Conservation (phyloP, 2,329 filamentous ascomycete species). For the Epichloe hybrida region DNA sequence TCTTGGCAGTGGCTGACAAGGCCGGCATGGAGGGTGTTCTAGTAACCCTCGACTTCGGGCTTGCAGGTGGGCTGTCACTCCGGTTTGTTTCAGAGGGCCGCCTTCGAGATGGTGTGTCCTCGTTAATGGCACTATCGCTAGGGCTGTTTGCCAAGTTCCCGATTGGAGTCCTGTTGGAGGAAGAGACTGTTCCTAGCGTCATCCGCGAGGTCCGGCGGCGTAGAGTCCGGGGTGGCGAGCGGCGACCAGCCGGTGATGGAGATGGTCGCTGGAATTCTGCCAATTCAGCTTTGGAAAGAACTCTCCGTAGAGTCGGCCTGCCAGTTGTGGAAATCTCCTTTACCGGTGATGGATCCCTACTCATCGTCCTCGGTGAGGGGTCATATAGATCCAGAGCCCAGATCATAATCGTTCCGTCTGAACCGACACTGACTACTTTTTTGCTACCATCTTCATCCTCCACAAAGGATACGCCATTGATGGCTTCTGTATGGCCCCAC, state of each 20-base stretch:
- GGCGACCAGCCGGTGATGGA: constrained; percentile 28
- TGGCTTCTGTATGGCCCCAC: constrained; percentile 89
- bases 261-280: constrained; percentile 57
- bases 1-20: constrained; percentile 30
- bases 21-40: constrained; percentile 42
- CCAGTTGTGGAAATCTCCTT: constrained; percentile 42
- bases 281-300: constrained; percentile 77
- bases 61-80: constrained; percentile 35
- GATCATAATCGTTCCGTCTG: constrained; percentile 73
- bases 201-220: constrained; percentile 41
- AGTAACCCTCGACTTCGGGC: constrained; percentile 32
- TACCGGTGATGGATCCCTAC: constrained; percentile 40
- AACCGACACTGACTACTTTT: constrained; percentile 58
- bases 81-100: constrained; percentile 30
- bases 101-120: constrained; percentile 35
- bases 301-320: constrained; percentile 65
- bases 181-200: constrained; percentile 24
- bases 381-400: constrained; percentile 48
- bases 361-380: constrained; percentile 23
- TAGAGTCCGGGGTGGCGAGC: constrained; percentile 41
- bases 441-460: constrained; percentile 42
- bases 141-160: constrained; percentile 27
- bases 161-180: constrained; percentile 26
- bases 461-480: constrained; percentile 69
- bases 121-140: constrained; percentile 23